Conservation (phyloP, 2,329 filamentous ascomycete genomes). For the Colletotrichum tofieldiae region DNA sequence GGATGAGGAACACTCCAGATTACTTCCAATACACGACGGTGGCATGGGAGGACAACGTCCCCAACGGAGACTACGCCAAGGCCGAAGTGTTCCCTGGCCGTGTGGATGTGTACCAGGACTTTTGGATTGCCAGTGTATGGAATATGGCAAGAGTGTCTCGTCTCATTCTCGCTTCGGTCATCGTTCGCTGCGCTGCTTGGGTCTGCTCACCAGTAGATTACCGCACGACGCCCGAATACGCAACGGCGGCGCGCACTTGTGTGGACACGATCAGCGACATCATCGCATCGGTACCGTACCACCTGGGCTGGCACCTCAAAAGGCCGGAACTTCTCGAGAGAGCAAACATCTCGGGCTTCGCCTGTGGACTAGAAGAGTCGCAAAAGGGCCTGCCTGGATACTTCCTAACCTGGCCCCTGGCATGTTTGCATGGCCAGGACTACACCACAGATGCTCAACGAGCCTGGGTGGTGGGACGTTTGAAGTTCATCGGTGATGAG, state of each 20-base stretch:
- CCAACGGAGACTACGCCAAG: conserved; percentile 65
- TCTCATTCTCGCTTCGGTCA: conserved; percentile 68
- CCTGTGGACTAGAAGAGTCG: conserved; percentile 64
- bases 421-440: conserved; percentile 69
- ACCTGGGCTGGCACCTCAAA: conserved; percentile 72
- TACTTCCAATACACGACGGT: conserved; percentile 68
- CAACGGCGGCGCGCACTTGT: conserved; percentile 66
- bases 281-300: conserved; percentile 73
- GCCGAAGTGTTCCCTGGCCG: conserved; percentile 73
- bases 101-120: conserved; percentile 72
- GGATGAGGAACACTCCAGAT: conserved; percentile 66
- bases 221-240: conserved; percentile 74
- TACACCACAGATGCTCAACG: conserved; percentile 73
- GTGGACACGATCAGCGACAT: conserved; percentile 71
- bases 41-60: conserved; percentile 70
- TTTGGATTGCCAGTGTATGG: conserved; percentile 72
- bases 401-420: conserved; percentile 73
- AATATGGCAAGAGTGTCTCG: conserved; percentile 70
- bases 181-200: conserved; percentile 74
- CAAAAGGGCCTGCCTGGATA: conserved; percentile 72
- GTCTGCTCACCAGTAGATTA: conserved; percentile 74
- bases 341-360: conserved; percentile 62
- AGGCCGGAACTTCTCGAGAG: conserved; percentile 58
- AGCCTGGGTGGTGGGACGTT: conserved; percentile 68
- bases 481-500: conserved; percentile 69